Evolutionary conservation across 164 flowering plant species (phyloP).

Genomic region (Warburgia ugandensis): DNA sequence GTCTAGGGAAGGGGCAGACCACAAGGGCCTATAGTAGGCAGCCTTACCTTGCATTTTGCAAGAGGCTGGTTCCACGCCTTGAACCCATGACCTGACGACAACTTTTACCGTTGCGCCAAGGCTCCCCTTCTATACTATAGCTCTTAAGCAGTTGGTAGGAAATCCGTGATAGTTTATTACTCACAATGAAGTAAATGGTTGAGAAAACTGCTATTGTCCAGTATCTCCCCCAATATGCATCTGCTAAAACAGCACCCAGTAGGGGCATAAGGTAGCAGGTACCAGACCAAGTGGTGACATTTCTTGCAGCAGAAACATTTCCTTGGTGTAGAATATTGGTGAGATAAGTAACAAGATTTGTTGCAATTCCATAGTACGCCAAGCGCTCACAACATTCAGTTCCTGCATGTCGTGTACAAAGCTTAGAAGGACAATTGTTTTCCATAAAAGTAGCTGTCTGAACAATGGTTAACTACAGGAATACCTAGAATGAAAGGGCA

Average conservation of each 20-base stretch:
- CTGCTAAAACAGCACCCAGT: slow-evolving; percentile 82
- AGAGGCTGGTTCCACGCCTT: too few species aligned
- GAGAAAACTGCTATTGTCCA: slow-evolving; percentile 87
- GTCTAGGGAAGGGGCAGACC: too few species aligned
- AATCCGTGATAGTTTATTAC: slow-evolving; percentile 1
- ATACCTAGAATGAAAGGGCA: slow-evolving; percentile 83
- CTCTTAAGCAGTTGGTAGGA: neutral
- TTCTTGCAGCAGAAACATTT: slow-evolving; percentile 77
- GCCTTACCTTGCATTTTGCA: too few species aligned
- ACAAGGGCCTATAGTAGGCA: too few species aligned
- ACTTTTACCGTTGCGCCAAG: too few species aligned
- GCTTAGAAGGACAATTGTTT: neutral
- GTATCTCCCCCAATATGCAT: slow-evolving; percentile 91
- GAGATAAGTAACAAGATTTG: slow-evolving; percentile 81
- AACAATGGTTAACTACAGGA: neutral
- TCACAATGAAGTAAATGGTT: slow-evolving; percentile 70
- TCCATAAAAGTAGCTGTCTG: neutral
- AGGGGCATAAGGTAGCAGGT: slow-evolving; percentile 86
- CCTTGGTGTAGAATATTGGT: slow-evolving; percentile 62
- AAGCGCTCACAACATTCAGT: slow-evolving; percentile 88
- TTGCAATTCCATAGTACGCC: slow-evolving; percentile 83
- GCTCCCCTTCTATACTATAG: too few species aligned
- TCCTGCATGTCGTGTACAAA: slow-evolving; percentile 35
- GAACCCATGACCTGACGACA: too few species aligned
- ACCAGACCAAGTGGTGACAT: slow-evolving; percentile 84